These are phyloP conservation scores for Diplocarpon mali DNA, from an alignment of 2,329 filamentous ascomycete species.

Conservation along the genomic window DNA sequence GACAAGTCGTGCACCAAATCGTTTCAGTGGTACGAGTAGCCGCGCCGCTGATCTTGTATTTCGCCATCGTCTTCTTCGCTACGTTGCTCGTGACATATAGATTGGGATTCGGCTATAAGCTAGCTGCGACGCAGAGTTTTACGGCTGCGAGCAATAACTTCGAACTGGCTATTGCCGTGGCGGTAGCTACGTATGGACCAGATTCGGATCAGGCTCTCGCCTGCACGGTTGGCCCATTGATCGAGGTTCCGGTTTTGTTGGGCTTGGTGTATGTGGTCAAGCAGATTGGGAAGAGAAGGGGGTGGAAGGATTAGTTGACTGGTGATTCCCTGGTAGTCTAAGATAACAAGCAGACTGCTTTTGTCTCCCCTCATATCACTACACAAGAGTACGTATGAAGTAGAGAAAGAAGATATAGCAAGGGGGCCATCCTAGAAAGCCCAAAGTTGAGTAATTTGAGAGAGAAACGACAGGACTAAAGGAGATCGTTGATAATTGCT, in stretches of 20 bases:
- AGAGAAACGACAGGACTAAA: too few species aligned
- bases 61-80: conserved; percentile 59
- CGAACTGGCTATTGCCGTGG: conserved; percentile 81
- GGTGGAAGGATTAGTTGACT: conserved; percentile 21
- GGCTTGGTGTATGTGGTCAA: conserved; percentile 65
- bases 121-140: conserved; percentile 70
- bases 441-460: too few species aligned
- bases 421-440: too few species aligned
- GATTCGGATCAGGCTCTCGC: conserved; percentile 64
- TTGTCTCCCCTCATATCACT: too few species aligned
- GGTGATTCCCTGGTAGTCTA: too few species aligned
- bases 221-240: conserved; percentile 71
- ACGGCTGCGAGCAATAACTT: conserved; percentile 91
- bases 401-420: too few species aligned
- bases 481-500: too few species aligned
- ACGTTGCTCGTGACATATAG: conserved; percentile 52
- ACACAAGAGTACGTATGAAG: too few species aligned
- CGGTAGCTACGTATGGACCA: conserved; percentile 68
- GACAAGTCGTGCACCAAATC: conserved; percentile 69
- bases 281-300: conserved; percentile 40
- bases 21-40: conserved; percentile 72
- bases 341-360: too few species aligned
- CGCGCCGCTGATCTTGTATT: conserved; percentile 74
- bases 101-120: conserved; percentile 63
- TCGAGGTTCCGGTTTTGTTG: conserved; percentile 76